phyloP scores from a whole-genome alignment of 306 rosid species.

The Cicer yamashitae region DNA sequence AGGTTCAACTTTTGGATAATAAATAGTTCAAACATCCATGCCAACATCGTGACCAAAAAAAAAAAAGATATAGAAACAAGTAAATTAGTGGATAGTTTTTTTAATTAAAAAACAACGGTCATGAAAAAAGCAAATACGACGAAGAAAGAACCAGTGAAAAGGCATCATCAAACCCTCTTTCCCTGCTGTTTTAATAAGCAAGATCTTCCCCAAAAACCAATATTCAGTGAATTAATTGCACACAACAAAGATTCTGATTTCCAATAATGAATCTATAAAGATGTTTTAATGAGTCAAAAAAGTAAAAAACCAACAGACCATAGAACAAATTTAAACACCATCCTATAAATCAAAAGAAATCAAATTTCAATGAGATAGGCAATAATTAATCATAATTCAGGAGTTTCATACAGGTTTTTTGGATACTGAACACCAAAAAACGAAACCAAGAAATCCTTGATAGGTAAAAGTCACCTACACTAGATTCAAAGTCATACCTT shows the following conservation, averaged over 20 bases:
- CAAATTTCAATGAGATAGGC: not conserved
- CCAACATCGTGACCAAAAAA: no score
- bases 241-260: conserved; percentile 31
- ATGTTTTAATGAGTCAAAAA: not conserved
- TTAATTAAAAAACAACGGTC: not conserved
- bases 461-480: conserved; percentile 12
- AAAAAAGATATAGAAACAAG: not conserved
- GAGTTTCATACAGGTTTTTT: not conserved
- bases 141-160: conserved; percentile 6
- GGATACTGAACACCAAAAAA: not conserved
- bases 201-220: conserved; percentile 23
- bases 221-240: conserved; percentile 23
- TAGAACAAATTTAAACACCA: conserved; percentile 26
- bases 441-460: conserved; percentile 21
- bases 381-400: conserved; percentile 21
- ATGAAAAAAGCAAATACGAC: not conserved
- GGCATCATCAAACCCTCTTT: conserved; percentile 23
- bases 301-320: not conserved
- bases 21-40: no score
- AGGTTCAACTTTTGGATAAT: no score
- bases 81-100: not conserved
- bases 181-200: conserved; percentile 21
- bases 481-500: conserved; percentile 62
- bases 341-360: not conserved
- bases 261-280: conserved; percentile 27